Percentiles rank a stretch among this genome's conserved stretches.
These are phyloP conservation scores for Sedum album DNA, from an alignment of 164 flowering plant genomes.

Conservation along the genomic window DNA sequence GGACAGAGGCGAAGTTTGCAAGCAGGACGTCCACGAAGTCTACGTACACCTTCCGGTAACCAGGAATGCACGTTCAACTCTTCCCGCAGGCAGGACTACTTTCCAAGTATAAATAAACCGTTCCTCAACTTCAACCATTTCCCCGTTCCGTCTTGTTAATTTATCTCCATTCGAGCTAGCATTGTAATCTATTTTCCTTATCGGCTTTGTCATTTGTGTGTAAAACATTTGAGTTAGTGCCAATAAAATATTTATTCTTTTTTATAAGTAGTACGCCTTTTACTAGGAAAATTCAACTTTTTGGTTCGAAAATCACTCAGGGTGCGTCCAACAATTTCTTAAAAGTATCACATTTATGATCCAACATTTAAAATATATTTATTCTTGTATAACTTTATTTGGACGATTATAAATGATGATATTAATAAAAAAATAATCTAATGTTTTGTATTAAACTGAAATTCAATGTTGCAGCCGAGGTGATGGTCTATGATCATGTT, in stretches of 20 bases:
- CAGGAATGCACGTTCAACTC: constrained; percentile 34
- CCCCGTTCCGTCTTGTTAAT: not conserved
- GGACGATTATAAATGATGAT: too few relatives aligned
- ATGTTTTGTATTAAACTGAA: too few relatives aligned
- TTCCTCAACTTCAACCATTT: not conserved
- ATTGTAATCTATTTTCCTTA: not conserved
- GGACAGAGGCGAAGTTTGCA: constrained; percentile 78
- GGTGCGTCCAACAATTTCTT: too few relatives aligned
- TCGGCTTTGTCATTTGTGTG: not conserved
- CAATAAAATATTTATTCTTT: not conserved
- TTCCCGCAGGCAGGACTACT: constrained; percentile 19
- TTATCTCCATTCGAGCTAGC: not conserved
- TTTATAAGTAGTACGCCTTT: too few relatives aligned
- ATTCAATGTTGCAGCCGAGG: too few relatives aligned
- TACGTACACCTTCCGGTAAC: constrained; percentile 71
- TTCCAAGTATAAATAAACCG: not conserved
- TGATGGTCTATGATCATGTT: too few relatives aligned
- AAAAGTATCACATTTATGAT: too few relatives aligned
- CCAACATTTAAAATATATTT: too few relatives aligned
- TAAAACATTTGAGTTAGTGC: not conserved
- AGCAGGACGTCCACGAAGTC: constrained; percentile 75
- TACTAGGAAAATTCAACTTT: too few relatives aligned
- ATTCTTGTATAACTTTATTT: too few relatives aligned
- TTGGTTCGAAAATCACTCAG: too few relatives aligned
- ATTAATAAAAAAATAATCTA: too few relatives aligned